phyloP scores from a whole-genome alignment of 179 eudicot species.

The Beta macrorhiza region DNA sequence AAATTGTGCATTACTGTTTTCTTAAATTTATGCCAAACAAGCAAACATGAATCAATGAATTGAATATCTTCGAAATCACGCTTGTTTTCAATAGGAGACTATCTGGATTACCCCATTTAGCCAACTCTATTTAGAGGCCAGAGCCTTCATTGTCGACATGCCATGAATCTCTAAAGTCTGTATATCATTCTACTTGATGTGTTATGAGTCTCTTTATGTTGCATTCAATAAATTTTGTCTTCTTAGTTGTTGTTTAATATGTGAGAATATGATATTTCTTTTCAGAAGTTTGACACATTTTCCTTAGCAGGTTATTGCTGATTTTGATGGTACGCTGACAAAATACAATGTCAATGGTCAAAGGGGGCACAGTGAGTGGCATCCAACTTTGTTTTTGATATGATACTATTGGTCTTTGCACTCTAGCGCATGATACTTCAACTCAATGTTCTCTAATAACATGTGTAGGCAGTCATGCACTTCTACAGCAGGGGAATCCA shows the following conservation, averaged over 20 bases:
- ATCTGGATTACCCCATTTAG: not conserved
- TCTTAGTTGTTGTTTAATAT: not conserved
- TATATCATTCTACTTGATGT: not conserved
- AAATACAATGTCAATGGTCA: slow-evolving; percentile 69
- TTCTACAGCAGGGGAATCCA: slow-evolving; percentile 76
- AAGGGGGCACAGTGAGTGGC: slow-evolving; percentile 71
- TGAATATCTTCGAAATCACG: not conserved
- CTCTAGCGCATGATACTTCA: slow-evolving; percentile 14
- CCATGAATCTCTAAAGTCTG: not conserved
- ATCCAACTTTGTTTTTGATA: not conserved
- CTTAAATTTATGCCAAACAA: too few species aligned
- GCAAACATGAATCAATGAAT: not conserved
- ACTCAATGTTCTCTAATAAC: slow-evolving; percentile 28
- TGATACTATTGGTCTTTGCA: slow-evolving; percentile 3
- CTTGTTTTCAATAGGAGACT: not conserved
- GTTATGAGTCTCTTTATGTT: not conserved
- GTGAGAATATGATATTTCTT: not conserved
- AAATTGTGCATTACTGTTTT: too few species aligned
- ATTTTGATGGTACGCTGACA: slow-evolving; percentile 84
- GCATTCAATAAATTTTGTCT: not conserved
- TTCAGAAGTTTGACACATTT: slow-evolving; percentile 16
- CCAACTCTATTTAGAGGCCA: not conserved
- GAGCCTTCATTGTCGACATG: not conserved
- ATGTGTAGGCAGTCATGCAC: slow-evolving; percentile 74
- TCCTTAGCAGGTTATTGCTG: slow-evolving; percentile 70